These are phyloP conservation scores for Aspergillus sparsus DNA, from an alignment of 495 filamentous ascomycete species.

Conservation along the genomic window DNA sequence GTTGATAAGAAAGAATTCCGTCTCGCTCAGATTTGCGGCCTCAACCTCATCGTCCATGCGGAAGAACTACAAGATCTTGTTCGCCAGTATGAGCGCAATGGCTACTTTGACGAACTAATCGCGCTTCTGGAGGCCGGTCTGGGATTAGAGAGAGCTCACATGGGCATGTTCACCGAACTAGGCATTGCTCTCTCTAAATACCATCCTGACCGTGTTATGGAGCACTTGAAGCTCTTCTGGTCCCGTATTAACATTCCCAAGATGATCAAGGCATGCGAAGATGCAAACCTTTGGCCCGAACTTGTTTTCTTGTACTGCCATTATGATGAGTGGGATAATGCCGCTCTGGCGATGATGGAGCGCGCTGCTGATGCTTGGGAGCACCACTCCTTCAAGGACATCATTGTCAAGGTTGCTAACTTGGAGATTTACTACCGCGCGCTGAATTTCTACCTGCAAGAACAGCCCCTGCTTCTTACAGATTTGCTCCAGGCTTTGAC, in stretches of 20 bases:
- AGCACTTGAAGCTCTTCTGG: slow-evolving; percentile 99
- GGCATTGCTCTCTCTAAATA: slow-evolving; percentile 96
- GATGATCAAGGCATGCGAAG: slow-evolving; percentile 93
- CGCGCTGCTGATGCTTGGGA: slow-evolving; percentile 98
- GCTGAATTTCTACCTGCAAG: slow-evolving; percentile 96
- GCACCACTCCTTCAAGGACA: slow-evolving; percentile 99
- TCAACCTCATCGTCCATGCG: slow-evolving; percentile 97
- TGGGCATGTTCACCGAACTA: slow-evolving; percentile 97
- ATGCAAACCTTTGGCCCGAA: slow-evolving; percentile 96
- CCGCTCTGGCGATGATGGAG: slow-evolving; percentile 98
- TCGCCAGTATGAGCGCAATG: slow-evolving; percentile 93
- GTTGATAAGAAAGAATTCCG: slow-evolving; percentile 99
- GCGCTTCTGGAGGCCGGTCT: slow-evolving; percentile 91
- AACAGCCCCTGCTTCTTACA: slow-evolving; percentile 92
- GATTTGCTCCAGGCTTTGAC: slow-evolving; percentile 93
- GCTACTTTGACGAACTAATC: slow-evolving; percentile 98
- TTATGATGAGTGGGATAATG: slow-evolving; percentile 99
- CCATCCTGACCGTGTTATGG: slow-evolving; percentile 95
- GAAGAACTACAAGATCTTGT: slow-evolving; percentile 94
- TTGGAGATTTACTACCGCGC: slow-evolving; percentile 98
- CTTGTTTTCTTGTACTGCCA: slow-evolving; percentile 98
- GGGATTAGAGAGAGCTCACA: slow-evolving; percentile 85
- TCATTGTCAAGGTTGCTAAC: slow-evolving; percentile 96
- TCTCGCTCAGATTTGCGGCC: slow-evolving; percentile 97
- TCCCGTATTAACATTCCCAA: slow-evolving; percentile 97